phyloP scores from a whole-genome alignment of 306 rosid species.

The Astragalus membranaceus region DNA sequence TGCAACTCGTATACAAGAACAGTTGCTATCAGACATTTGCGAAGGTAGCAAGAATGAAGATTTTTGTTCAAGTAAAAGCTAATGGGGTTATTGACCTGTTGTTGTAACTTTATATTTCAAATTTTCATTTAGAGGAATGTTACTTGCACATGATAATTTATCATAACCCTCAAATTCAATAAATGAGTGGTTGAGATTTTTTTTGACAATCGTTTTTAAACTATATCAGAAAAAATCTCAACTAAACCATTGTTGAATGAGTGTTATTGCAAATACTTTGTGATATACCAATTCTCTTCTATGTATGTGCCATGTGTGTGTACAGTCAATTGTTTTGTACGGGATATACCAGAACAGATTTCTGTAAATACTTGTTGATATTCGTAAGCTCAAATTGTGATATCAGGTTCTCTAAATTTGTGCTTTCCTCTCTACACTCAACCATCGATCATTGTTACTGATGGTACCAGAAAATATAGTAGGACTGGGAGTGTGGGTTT shows the following conservation, averaged over 20 bases:
- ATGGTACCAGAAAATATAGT: no score
- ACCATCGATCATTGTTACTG: no score
- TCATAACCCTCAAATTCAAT: slow-evolving; percentile 6
- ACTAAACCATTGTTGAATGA: background rate
- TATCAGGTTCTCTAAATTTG: background rate
- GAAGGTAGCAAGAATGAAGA: slow-evolving; percentile 34
- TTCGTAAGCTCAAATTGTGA: background rate
- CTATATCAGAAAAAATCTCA: background rate
- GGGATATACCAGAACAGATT: background rate
- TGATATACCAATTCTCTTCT: background rate
- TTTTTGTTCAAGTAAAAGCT: slow-evolving; percentile 43
- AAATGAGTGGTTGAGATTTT: background rate
- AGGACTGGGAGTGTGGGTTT: no score
- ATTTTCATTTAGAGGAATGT: slow-evolving; percentile 17
- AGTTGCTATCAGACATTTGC: slow-evolving; percentile 29
- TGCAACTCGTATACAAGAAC: slow-evolving; percentile 57
- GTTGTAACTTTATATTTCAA: slow-evolving; percentile 7
- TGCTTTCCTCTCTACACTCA: no score
- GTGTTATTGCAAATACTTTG: background rate
- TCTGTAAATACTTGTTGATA: background rate
- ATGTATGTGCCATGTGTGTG: background rate
- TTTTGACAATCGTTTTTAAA: background rate
- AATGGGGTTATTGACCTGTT: slow-evolving; percentile 29
- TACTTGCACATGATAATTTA: slow-evolving; percentile 3
- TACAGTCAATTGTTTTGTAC: slow-evolving; percentile 13